Base-by-base conservation (phyloP, 1,139 yeast genomes). In the Saccharomyces uvarum region DNA sequence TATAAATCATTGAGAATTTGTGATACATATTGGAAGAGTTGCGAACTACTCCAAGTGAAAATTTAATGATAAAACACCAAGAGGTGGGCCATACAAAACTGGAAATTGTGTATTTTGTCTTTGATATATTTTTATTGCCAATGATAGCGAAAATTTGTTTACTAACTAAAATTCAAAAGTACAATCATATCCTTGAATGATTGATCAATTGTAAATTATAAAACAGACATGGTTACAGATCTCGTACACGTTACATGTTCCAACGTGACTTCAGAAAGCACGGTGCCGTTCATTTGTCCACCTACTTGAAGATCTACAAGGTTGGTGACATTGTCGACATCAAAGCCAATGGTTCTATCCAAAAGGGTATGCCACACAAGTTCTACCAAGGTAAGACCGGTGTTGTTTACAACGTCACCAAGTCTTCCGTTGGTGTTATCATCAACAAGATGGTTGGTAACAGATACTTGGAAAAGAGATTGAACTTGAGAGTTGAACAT, bases 361-460 rank as follows among this genome's bases (percentile, higher is more conserved):
- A 93, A 79, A 90, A 91, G 86, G 98, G 99, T 88, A 90, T 93
- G 97, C 99, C 99, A 77, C 97, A 89, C 90, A 93, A 93, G 84
- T 91, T 84, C 87, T 93, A 93, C 97, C 97, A 91, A 84, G 99
- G 99, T 81, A 93, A 90, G 87, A 93, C 99, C 68, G 99, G 99
- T 86, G 89, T 91, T 70, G 86, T 93, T 67, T 93, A 84, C 95
- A 93, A 93, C 85, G 95, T 93, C 70, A 93, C 99, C 86, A 93
- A 88, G 84, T 80, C 96, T 63, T 82, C 99, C 64, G 98, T 93
- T 68, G 99, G 99, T 85, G 95, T 93, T 71, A 88, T 93, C 75
- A 79, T 93, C 76, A 87, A 93, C 95, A 93, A 93, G 86, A 84
- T 91, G 78, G 98, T 93, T 72, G 98, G 98, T 77, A 81, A 88